phyloP scores from a whole-genome alignment of 345 rosid genomes.

The Iberis pinnata region DNA sequence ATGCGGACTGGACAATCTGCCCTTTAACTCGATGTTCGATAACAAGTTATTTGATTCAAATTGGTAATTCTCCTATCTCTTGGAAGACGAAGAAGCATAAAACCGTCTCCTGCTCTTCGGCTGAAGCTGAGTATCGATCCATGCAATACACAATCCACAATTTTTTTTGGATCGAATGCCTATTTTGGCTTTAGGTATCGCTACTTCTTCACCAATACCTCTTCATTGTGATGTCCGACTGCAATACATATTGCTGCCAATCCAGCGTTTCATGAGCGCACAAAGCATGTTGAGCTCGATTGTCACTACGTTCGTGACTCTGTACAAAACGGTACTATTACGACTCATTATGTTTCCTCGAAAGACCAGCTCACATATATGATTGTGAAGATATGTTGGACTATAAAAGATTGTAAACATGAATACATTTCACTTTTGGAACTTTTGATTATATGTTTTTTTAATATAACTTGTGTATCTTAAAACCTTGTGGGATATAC shows the following conservation, averaged over 20 bases:
- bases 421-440: no score
- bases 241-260: neutral
- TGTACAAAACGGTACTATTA: no score
- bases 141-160: neutral
- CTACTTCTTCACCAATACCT: neutral
- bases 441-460: no score
- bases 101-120: neutral
- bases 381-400: no score
- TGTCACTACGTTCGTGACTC: no score
- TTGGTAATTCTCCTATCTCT: neutral
- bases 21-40: neutral
- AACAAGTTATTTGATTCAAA: neutral
- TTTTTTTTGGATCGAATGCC: neutral
- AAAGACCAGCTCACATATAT: no score
- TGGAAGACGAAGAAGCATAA: slow-evolving; percentile 1
- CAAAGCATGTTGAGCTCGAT: neutral
- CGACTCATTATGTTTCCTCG: no score
- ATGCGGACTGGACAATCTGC: slow-evolving; percentile 10
- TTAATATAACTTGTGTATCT: no score
- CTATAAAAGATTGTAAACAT: no score
- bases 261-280: neutral
- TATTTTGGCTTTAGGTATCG: neutral
- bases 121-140: slow-evolving; percentile 6
- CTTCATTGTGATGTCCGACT: neutral
- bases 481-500: no score